Evolutionary conservation across 2,329 filamentous ascomycete genomes (phyloP), one percentile per base, ranked within the genome.

Genomic region (Endoconidiophora laricicola): DNA sequence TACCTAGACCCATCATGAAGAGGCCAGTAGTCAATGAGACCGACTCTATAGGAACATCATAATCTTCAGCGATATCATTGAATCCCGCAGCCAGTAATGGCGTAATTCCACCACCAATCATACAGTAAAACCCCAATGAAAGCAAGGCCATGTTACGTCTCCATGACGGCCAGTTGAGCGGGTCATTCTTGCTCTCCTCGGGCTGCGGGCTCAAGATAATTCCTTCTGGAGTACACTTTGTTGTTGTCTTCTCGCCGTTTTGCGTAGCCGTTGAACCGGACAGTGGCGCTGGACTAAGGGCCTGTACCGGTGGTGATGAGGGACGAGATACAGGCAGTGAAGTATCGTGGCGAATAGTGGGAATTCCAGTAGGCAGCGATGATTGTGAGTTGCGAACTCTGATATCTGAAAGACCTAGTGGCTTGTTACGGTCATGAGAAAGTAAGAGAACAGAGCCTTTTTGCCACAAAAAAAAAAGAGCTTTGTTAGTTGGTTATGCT

Each of bases 191-290:
- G 0, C 85, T 87, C 47, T 95, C 87, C 53, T 95, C 87, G 0
- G 90, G 90, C 61, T 96, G 90, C 0, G 90, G 90, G 0, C 93
- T 83, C 12, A 96, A 69, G 50, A 96, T 86, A 58, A 95, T 86
- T 14, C 87, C 87, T 61, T 94, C 83, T 36, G 73, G 66, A 2
- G 87, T 94, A 56, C 72, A 81, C 69, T 95, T 95, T 66, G 78
- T 77, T 43, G 9, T 6, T 33, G 12, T 18, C 16, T 12, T 68
- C 68, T 62, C 63, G 45, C 62, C 56, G 16, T 55, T 55, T 5
- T 56, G 49, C 2, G 57, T 54, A 1, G 54, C 26, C 7, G 6
- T 33, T 33, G 26, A 33, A 9, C 12, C 26, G 40, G 20, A 51
- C 49, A 54, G 54, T 40, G 46, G 38, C 45, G 20, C 56, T 44